phyloP scores from a whole-genome alignment of 2,329 filamentous ascomycete genomes.

The Chalara sp. region DNA sequence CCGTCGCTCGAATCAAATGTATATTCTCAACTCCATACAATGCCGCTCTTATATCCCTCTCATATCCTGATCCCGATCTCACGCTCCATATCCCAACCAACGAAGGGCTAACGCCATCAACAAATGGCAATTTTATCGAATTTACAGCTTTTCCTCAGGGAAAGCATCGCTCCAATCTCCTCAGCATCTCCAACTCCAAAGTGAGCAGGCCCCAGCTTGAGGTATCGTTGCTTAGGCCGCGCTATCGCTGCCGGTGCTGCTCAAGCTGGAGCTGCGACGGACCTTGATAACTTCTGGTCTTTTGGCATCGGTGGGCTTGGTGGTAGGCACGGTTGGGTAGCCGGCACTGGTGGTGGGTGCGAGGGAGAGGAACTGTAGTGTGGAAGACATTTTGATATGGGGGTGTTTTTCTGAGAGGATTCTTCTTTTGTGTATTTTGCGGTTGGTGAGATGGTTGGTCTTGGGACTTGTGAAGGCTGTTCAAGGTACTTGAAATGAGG shows the following conservation, averaged over 20 bases:
- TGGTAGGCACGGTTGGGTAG: constrained; percentile 14
- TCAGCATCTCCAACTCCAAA: constrained; percentile 13
- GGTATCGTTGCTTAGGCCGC: constrained; percentile 14
- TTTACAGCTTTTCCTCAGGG: constrained; percentile 6
- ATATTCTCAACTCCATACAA: too few relatives aligned
- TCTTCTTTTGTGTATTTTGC: too few relatives aligned
- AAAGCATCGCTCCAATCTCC: constrained; percentile 25
- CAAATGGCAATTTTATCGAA: too few relatives aligned
- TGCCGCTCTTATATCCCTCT: too few relatives aligned
- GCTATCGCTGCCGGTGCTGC: constrained; percentile 5
- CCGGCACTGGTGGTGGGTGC: constrained; percentile 20
- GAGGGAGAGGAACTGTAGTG: constrained; percentile 19
- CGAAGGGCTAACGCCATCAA: too few relatives aligned
- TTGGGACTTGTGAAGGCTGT: constrained; percentile 14
- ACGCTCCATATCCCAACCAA: too few relatives aligned
- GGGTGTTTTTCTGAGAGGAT: constrained; percentile 2
- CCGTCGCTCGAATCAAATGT: too few relatives aligned
- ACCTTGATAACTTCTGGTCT: constrained; percentile 6
- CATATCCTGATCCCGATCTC: too few relatives aligned
- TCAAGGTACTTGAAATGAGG: background rate
- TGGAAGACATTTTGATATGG: background rate
- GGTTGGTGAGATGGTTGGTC: background rate
- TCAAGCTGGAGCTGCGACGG: constrained; percentile 14
- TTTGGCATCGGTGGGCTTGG: background rate
- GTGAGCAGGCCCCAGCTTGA: constrained; percentile 23